These are phyloP conservation scores for Piper betle DNA, from an alignment of 164 flowering plant genomes.

Conservation along the genomic window DNA sequence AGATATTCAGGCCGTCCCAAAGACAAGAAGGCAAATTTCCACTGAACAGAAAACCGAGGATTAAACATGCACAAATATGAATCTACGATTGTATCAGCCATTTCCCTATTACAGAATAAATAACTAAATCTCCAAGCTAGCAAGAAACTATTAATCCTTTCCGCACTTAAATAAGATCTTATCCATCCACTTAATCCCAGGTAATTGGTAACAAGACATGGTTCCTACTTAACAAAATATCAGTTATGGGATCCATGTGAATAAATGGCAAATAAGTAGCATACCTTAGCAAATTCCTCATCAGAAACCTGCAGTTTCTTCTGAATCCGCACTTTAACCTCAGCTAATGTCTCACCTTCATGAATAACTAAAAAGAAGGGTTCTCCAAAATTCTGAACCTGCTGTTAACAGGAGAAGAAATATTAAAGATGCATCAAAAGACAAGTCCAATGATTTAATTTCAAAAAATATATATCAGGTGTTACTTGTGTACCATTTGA, in stretches of 20 bases:
- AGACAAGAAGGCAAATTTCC: constrained; percentile 86
- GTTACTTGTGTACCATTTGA: constrained; percentile 36
- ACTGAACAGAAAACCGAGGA: constrained; percentile 27
- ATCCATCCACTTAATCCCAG: too few species aligned
- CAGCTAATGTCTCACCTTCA: constrained; percentile 88
- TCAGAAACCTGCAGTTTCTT: constrained; percentile 88
- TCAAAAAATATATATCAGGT: too few species aligned
- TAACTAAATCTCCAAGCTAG: too few species aligned
- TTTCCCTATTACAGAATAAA: too few species aligned
- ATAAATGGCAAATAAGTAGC: background rate
- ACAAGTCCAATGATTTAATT: background rate
- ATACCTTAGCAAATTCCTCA: constrained; percentile 87
- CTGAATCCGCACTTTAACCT: constrained; percentile 74
- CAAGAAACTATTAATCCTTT: too few species aligned
- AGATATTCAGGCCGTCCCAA: constrained; percentile 87
- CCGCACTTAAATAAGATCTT: too few species aligned
- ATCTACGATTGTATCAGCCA: too few species aligned
- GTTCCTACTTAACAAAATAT: too few species aligned
- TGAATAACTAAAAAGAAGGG: constrained; percentile 90
- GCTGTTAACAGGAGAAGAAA: constrained; percentile 30
- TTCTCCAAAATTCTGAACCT: constrained; percentile 94
- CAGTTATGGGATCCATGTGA: background rate
- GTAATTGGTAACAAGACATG: too few species aligned
- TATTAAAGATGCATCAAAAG: background rate
- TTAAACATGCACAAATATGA: background rate